Evolutionary conservation across 1,139 yeast species (phyloP).

Genomic region (Nematodospora anomalae): DNA sequence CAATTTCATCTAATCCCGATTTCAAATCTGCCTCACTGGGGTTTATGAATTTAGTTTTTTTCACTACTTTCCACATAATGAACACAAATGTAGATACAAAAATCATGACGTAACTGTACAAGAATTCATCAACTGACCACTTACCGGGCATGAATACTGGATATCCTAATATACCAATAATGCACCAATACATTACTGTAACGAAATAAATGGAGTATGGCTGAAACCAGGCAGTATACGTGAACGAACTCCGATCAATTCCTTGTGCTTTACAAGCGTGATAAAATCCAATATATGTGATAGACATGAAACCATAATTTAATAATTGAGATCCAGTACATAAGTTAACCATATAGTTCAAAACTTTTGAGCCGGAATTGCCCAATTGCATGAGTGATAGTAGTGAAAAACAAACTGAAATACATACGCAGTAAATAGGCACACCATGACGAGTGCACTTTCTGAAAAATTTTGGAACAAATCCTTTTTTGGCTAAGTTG

Average conservation of each 20-base stretch:
- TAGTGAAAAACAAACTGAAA: slow-evolving; percentile 27
- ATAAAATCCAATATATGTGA: slow-evolving; percentile 26
- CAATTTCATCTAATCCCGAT: slow-evolving; percentile 34
- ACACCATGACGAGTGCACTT: slow-evolving; percentile 29
- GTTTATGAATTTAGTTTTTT: slow-evolving; percentile 23
- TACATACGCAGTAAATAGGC: slow-evolving; percentile 27
- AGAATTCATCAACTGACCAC: slow-evolving; percentile 34
- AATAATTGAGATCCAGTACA: slow-evolving; percentile 26
- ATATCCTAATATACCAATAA: slow-evolving; percentile 43
- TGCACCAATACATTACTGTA: slow-evolving; percentile 28
- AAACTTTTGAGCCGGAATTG: slow-evolving; percentile 24
- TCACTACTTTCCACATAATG: slow-evolving; percentile 31
- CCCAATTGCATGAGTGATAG: slow-evolving; percentile 29
- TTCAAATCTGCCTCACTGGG: slow-evolving; percentile 38
- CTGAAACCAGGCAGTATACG: slow-evolving; percentile 30
- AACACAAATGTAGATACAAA: slow-evolving; percentile 35
- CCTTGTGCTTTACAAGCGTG: slow-evolving; percentile 36
- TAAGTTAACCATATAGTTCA: slow-evolving; percentile 29
- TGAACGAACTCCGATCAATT: slow-evolving; percentile 33
- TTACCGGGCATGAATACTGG: slow-evolving; percentile 36
- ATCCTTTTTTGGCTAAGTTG: slow-evolving; percentile 41
- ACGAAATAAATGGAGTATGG: slow-evolving; percentile 38
- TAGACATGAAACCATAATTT: slow-evolving; percentile 31
- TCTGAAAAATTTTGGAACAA: slow-evolving; percentile 37
- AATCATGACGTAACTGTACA: slow-evolving; percentile 40